Conservation (phyloP, 768 basidiomycete genomes). For the Sporobolomyces pararoseus region DNA sequence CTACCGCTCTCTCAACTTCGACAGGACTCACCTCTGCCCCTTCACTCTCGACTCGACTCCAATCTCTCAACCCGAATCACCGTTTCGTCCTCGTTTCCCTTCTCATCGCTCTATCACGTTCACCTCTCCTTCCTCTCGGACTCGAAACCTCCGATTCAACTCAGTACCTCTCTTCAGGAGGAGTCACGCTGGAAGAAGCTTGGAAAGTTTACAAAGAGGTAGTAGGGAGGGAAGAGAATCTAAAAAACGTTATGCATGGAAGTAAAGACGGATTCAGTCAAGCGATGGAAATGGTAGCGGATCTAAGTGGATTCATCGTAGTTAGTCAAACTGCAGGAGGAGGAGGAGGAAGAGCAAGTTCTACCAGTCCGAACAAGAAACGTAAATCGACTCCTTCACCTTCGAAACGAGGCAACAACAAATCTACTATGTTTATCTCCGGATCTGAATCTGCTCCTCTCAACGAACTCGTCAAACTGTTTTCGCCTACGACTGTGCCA, state of each 20-base stretch:
- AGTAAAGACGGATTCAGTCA: conserved; percentile 7
- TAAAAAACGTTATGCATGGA: neutral
- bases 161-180: neutral
- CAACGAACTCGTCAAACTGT: conserved; percentile 6
- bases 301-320: conserved; percentile 14
- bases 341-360: conserved; percentile 1
- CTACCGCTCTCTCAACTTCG: conserved; percentile 57
- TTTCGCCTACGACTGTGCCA: neutral
- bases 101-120: conserved; percentile 31
- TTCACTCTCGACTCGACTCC: conserved; percentile 22
- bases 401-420: neutral
- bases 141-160: conserved; percentile 4
- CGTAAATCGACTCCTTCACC: neutral
- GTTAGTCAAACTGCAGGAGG: neutral
- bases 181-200: conserved; percentile 13
- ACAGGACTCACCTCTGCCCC: conserved; percentile 13
- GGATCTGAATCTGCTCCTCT: neutral
- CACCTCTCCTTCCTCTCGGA: neutral
- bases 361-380: conserved; percentile 1
- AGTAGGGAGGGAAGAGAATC: conserved; percentile 1
- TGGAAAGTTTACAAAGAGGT: conserved; percentile 27
- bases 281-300: conserved; percentile 31
- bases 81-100: conserved; percentile 30
- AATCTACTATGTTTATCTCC: neutral
- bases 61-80: conserved; percentile 29